Base-by-base conservation (phyloP, 345 rosid genomes). In the Kernera saxatilis region DNA sequence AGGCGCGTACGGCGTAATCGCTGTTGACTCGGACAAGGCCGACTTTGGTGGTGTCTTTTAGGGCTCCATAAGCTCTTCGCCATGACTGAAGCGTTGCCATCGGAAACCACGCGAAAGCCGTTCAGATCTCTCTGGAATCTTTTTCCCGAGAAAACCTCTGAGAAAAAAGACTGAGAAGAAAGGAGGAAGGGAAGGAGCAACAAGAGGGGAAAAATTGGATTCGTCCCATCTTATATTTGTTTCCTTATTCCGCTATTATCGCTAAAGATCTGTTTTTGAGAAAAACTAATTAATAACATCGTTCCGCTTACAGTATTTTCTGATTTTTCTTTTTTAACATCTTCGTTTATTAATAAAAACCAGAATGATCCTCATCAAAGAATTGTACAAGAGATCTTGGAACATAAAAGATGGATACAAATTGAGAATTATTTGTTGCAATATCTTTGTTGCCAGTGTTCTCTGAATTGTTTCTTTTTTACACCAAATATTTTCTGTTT, bases 11-110 rank as follows among this genome's bases (percentile, higher is more conserved):
- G 75, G 97, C 93, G 75, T 73, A 88, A 71, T 91, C 97, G 79
- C 91, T 87, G 82, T 91, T 91, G 73, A 91, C 92, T 64, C 90
- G 95, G 53, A 93, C 97, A 35, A 91, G 93, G 23, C 97, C 97
- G 81, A 91, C 97, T 91, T 91, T 91, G 72, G 97, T 91, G 85
- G 84, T 64, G 71, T 91, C 97, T 65, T 91, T 91, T 78, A 91
- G 70, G 55, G 97, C 96, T 45, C 97, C 97, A 61, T 88, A 91
- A 45, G 96, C 95, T 75, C 82, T 87, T 58, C 97, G 78, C 92
- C 88, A 91, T 40, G 91, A 82, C 84, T 88, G 93, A 27, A 91
- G 91, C 62, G 95, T 88, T 30, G 79, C 97, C 95, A 88, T 88
- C 30, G 29, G 52, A 54, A 45, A 64, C 66, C 10, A 33, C 25